phyloP scores from a whole-genome alignment of 495 filamentous ascomycete genomes.

The Cercophora newfieldiana region DNA sequence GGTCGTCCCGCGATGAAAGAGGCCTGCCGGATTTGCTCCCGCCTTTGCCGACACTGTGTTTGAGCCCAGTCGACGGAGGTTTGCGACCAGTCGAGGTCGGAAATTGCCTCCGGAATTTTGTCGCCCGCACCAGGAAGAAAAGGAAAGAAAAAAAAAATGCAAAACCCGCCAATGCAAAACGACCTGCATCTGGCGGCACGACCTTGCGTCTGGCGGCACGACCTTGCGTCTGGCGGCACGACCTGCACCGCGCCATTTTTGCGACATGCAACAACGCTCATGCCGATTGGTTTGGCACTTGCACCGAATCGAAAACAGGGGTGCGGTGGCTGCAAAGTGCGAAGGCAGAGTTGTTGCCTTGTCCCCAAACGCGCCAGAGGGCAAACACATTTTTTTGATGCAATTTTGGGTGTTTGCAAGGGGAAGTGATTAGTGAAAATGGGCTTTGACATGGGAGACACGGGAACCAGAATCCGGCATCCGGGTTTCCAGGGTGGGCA shows the following conservation, averaged over 20 bases:
- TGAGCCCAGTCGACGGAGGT: not conserved
- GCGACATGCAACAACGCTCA: slow-evolving; percentile 1
- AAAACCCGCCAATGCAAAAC: not conserved
- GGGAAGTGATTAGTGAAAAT: not conserved
- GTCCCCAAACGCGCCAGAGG: not conserved
- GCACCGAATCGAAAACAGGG: no score
- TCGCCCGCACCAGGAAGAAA: not conserved
- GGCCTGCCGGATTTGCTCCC: not conserved
- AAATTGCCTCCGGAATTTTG: slow-evolving; percentile 3
- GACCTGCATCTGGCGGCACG: not conserved
- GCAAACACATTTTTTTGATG: not conserved
- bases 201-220: not conserved
- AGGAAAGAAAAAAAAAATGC: not conserved
- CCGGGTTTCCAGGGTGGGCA: not conserved
- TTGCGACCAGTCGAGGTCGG: not conserved
- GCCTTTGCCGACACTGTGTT: not conserved
- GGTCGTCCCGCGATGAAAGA: not conserved
- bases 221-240: not conserved
- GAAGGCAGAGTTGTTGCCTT: not conserved
- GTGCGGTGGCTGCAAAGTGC: not conserved
- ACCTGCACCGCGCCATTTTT: slow-evolving; percentile 5
- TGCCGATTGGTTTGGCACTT: slow-evolving; percentile 3
- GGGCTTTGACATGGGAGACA: not conserved
- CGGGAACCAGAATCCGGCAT: not conserved
- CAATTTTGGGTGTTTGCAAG: not conserved